Evolutionary conservation across 169 alveolate species (phyloP).

Genomic region (Plasmodium sp.): DNA sequence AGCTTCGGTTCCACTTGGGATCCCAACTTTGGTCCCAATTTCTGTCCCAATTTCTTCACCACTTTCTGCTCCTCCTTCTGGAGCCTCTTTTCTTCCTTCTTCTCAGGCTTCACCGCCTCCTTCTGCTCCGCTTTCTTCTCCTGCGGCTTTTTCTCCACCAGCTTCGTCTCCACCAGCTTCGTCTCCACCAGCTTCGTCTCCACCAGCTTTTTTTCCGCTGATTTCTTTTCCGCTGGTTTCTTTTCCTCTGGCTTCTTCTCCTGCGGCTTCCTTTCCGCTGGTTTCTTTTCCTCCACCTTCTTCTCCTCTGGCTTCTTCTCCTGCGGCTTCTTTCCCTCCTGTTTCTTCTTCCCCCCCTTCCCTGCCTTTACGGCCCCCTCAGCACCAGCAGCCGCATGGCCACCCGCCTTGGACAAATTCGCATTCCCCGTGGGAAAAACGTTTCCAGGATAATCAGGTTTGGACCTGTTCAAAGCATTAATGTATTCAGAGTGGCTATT

Average conservation of each 20-base stretch:
- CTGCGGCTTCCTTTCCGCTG: too few relatives aligned
- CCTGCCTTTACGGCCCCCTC: neutral
- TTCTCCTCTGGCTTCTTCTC: too few relatives aligned
- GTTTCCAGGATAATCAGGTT: neutral
- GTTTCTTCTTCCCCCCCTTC: neutral
- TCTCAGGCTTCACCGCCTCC: neutral
- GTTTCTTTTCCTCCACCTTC: too few relatives aligned
- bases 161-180: neutral
- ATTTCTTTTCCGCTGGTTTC: too few relatives aligned
- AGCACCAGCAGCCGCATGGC: neutral
- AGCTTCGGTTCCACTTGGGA: too few relatives aligned
- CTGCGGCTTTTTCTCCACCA: neutral
- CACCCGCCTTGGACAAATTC: neutral
- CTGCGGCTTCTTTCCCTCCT: neutral
- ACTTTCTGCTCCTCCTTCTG: neutral
- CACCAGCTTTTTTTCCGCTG: too few relatives aligned
- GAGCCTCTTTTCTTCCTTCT: neutral
- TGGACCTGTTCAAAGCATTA: neutral
- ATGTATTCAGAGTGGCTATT: neutral
- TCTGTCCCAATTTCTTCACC: neutral
- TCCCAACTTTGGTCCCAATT: neutral
- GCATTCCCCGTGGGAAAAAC: neutral
- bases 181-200: neutral
- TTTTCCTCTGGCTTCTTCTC: too few relatives aligned
- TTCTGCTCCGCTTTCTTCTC: neutral